Evolutionary conservation across 139 green algal genomes (phyloP), one percentile per base, ranked within the genome.

Genomic region (Diplosphaera chodatii): DNA sequence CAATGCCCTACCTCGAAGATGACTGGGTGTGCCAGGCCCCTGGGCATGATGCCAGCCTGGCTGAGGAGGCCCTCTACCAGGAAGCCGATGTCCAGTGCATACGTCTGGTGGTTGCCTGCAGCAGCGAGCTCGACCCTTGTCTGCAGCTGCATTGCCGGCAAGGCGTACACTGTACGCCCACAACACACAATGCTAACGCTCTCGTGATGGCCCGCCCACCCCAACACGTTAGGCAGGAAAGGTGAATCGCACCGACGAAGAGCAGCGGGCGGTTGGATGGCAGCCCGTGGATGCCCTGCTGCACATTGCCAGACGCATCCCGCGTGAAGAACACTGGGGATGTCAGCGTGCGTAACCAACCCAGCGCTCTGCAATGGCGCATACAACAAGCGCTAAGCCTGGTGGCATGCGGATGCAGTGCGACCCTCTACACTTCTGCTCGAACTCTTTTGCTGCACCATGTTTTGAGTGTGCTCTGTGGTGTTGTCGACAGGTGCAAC

Each of bases 71-170:
- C 41, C 21, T 75, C 75, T 10, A 80, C 40, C 21, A 80, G 5
- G 34, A 70, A 28, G 4, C 77, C 79, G 25, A 95, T 87, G 83
- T 98, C 93, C 15, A 89, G 72, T 0, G 89, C 87, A 70, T 93
- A 86, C 2, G 87, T 86, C 75, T 97, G 91, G 84, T 99, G 94
- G 83, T 99, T 99, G 72, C 94, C 48, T 59, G 48, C 18, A 25
- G n/a, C 48, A 27, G 3, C 10, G 10, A 23, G 18, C 16, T 27
- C 25, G 48, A 59, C 48, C 6, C 10, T n/a, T n/a, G n/a, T n/a
- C n/a, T n/a, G n/a, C n/a, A n/a, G n/a, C n/a, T n/a, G n/a, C n/a
- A n/a, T n/a, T 48, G 37, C 37, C 37, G 37, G 37, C 37, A 48
- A n/a, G n/a, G n/a, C n/a, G n/a, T n/a, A n/a, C n/a, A n/a, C n/a